Evolutionary conservation across 2,329 filamentous ascomycete species (phyloP), one percentile per base, ranked within the genome.

Genomic region (Hypocrella siamensis): DNA sequence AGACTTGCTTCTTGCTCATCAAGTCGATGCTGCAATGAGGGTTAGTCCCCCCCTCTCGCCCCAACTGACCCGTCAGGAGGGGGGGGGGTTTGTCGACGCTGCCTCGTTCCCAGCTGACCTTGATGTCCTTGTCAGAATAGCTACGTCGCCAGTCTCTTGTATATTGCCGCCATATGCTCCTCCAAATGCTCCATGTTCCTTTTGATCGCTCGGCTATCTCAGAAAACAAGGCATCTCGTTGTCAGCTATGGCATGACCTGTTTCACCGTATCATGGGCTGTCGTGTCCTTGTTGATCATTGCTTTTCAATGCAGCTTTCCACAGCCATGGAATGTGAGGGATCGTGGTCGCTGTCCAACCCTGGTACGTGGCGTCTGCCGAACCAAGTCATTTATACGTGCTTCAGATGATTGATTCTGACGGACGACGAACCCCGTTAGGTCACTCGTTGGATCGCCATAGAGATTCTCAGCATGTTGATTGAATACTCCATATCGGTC

Each of bases 171-270:
- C 2, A 33, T 41, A 14, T 39, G 39, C 32, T 21, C 27, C 17
- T 35, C 39, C 7, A 41, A 41, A 27, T 33, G 37, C 29, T 35
- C 37, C 33, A 41, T 41, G 39, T 38, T 34, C 9, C 32, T 41
- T 8, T 30, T 41, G 16, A 39, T 41, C 11, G 26, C 37, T 2
- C 32, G 39, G 18, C 37, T 41, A 10, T 37, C 35, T 4, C 30
- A 35, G 17, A 27, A 41, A 10, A 35, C 29, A n/a, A 33, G 34
- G 14, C 35, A 39, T 12, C 26, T 37, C 7, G 19, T 39, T 3
- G 33, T 28, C 3, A 41, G 33, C 12, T 31, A 37, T 24, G 30
- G 25, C 8, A 30, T 37, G 27, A 38, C 31, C 3, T 11, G 22
- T 11, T 30, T 38, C 14, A 35, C 38, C 3, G 6, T 31, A 3